Percentiles rank a stretch among this genome's conserved stretches.
Evolutionary conservation across 805 yeast species (phyloP).

Genomic region (Candida michaelii): DNA sequence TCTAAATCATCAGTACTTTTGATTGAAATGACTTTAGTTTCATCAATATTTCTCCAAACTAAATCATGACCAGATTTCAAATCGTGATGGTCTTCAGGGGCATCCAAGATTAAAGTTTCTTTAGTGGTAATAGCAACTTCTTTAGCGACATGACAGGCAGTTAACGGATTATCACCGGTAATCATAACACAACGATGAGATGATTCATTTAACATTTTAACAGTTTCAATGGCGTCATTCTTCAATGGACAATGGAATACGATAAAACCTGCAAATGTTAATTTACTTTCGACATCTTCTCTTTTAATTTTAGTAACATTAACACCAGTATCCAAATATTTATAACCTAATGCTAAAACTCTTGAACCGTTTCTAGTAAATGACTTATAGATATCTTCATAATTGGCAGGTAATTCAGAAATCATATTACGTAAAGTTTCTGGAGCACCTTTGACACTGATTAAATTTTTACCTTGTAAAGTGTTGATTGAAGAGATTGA

Average conservation of each 20-base stretch:
- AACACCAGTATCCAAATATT: constrained; percentile 55
- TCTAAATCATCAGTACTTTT: constrained; percentile 59
- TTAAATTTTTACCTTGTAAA: constrained; percentile 53
- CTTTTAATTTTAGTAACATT: constrained; percentile 60
- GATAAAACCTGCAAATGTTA: constrained; percentile 86
- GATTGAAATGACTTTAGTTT: constrained; percentile 67
- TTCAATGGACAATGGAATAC: constrained; percentile 98
- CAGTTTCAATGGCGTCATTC: constrained; percentile 85
- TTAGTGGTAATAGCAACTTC: constrained; percentile 87
- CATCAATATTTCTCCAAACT: constrained; percentile 84
- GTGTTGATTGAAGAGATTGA: constrained; percentile 64
- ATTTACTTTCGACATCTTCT: constrained; percentile 70
- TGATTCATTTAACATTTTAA: constrained; percentile 90
- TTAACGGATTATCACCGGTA: constrained; percentile 97
- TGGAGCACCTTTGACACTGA: constrained; percentile 97
- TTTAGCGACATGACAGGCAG: constrained; percentile 96
- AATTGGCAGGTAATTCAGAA: constrained; percentile 64
- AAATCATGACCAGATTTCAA: constrained; percentile 50
- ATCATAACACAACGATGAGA: constrained; percentile 96
- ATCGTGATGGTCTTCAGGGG: constrained; percentile 68
- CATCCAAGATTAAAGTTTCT: constrained; percentile 82
- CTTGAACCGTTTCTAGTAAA: constrained; percentile 96
- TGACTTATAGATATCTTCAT: constrained; percentile 82
- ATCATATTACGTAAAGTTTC: constrained; percentile 88
- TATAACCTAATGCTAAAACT: constrained; percentile 92